A percentile compares a stretch with the other conserved stretches of the same genome.
Evolutionary conservation across 108 stramenopile species (phyloP).

Genomic region (Conticribra guillardii): DNA sequence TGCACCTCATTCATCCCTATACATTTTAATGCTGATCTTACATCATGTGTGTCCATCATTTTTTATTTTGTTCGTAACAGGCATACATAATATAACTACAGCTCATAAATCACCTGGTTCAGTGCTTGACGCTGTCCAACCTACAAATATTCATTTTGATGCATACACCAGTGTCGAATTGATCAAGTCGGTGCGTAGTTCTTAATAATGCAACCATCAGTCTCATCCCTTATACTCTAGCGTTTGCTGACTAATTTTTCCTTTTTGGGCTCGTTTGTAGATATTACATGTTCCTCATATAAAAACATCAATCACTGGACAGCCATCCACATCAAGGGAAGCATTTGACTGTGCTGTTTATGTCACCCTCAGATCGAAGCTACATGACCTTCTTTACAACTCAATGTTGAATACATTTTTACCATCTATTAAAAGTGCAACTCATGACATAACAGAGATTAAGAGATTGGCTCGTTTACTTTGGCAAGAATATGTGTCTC

Average conservation of each 20-base stretch:
- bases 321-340: conserved; percentile 3
- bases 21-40: not conserved
- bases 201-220: not conserved
- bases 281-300: conserved; percentile 38
- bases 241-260: not conserved
- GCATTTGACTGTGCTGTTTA: conserved; percentile 8
- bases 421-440: conserved; percentile 51
- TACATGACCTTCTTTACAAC: conserved; percentile 29
- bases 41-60: not conserved
- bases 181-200: conserved; percentile 29
- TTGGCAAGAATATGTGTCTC: conserved; percentile 62
- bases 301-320: conserved; percentile 24
- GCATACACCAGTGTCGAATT: conserved; percentile 37
- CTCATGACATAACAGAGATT: conserved; percentile 65
- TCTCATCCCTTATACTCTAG: not conserved
- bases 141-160: conserved; percentile 59
- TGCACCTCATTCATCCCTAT: not conserved
- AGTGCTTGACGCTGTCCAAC: conserved; percentile 50
- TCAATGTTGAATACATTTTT: conserved; percentile 66
- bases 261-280: not conserved
- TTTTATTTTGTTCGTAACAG: not conserved
- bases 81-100: conserved; percentile 1
- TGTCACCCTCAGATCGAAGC: not conserved
- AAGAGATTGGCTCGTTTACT: conserved; percentile 56
- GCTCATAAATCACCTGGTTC: conserved; percentile 50